phyloP scores from a whole-genome alignment of 495 filamentous ascomycete genomes.

The Tuber brumale region DNA sequence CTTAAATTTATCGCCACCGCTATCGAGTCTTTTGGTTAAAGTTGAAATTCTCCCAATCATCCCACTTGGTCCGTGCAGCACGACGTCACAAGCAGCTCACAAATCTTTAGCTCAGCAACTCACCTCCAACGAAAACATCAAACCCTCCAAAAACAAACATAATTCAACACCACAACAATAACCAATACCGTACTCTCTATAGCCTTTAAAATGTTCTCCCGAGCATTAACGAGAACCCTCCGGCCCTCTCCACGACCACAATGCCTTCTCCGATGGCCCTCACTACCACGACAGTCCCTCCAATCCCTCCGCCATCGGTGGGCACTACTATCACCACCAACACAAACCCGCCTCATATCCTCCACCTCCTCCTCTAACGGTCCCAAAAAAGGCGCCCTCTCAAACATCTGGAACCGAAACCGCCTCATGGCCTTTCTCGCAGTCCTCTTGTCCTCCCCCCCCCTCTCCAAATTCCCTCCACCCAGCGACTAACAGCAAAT shows the following conservation, averaged over 20 bases:
- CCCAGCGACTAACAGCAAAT: not conserved
- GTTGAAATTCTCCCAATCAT: slow-evolving; percentile 2
- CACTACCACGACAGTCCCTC: not conserved
- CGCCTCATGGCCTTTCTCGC: slow-evolving; percentile 18
- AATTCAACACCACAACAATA: not conserved
- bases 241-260: not conserved
- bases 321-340: not conserved
- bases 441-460: slow-evolving; percentile 13
- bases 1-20: not conserved
- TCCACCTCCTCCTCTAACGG: not conserved
- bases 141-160: not conserved
- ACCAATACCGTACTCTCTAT: not conserved
- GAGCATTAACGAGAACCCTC: not conserved
- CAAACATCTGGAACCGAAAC: slow-evolving; percentile 14
- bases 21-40: not conserved
- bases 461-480: too few relatives aligned
- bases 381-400: not conserved
- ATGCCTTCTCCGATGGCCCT: not conserved
- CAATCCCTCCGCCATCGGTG: not conserved
- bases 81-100: not conserved
- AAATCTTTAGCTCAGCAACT: not conserved
- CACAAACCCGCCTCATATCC: not conserved
- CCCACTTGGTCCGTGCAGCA: not conserved
- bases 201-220: not conserved
- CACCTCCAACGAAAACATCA: not conserved